Evolutionary conservation across 2,329 filamentous ascomycete genomes (phyloP).

Genomic region (Colletotrichum sublineola): DNA sequence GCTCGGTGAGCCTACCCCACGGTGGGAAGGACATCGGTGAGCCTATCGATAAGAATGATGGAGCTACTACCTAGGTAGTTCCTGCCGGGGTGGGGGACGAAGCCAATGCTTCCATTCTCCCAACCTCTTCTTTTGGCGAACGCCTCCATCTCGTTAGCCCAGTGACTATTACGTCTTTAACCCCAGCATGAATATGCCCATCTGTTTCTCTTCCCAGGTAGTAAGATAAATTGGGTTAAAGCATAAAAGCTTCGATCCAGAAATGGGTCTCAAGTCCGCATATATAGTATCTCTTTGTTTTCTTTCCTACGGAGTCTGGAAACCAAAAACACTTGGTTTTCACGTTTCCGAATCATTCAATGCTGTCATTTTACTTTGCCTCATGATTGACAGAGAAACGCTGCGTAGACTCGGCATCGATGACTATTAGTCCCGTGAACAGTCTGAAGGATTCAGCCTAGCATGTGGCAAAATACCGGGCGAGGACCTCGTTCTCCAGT

Average conservation of each 20-base stretch:
- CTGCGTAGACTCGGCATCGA: background rate
- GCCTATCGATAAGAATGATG: slow-evolving; percentile 34
- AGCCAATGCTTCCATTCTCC: slow-evolving; percentile 2
- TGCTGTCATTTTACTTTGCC: too few relatives aligned
- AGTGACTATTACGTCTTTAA: background rate
- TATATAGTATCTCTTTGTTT: too few relatives aligned
- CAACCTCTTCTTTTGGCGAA: background rate
- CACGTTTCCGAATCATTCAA: too few relatives aligned
- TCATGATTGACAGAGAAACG: too few relatives aligned
- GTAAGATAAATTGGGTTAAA: background rate
- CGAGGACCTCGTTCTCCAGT: background rate
- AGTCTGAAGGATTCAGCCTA: background rate
- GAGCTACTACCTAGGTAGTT: slow-evolving; percentile 15
- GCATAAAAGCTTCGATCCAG: too few relatives aligned
- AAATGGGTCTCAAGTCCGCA: too few relatives aligned
- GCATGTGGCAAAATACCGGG: background rate
- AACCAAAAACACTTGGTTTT: background rate
- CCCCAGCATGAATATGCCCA: background rate
- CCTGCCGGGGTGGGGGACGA: slow-evolving; percentile 31
- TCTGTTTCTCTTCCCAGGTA: too few relatives aligned
- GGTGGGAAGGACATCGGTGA: slow-evolving; percentile 21
- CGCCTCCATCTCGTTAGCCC: background rate
- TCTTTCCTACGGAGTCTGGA: too few relatives aligned
- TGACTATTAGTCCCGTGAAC: background rate
- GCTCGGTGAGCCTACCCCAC: slow-evolving; percentile 26